Base-by-base conservation (phyloP, 345 rosid genomes). In the Hibiscus syriacus region DNA sequence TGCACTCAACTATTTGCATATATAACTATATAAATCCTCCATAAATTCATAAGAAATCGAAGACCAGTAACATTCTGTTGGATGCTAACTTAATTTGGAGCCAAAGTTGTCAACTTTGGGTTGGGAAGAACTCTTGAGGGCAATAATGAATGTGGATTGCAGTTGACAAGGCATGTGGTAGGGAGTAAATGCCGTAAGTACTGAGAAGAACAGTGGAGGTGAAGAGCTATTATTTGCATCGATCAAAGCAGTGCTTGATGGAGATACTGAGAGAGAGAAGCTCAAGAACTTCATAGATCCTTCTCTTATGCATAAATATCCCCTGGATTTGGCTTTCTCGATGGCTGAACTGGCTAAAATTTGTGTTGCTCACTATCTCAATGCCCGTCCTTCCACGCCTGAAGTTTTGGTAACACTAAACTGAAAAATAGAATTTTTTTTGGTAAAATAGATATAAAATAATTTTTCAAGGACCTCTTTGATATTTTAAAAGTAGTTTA, bases 101-200 rank as follows among this genome's bases (percentile, higher is more conserved):
- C 94, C 69, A 93, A 90, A 80, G 55, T 93, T 36, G 70, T 86
- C 1, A 90, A 93, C 72, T 93, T 93, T 45, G 92, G 97, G 0
- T 66, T 85, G 34, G 97, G 96, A 3, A 89, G 97, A 78, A 70
- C 69, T 34, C 69, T 82, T 25, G 87, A 80, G 1, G 73, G 76
- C 34, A 73, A 73, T 43, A 82, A 74, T 17, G 76, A n/a, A n/a
- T n/a, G 89, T 5, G 84, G 76, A 16, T 59, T 85, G 76, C 92
- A 87, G 68, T 53, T 89, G 63, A 93, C 97, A 0, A 82, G 89
- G 41, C 97, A 90, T 26, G 97, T 93, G 29, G 82, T 89, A 6
- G 97, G 96, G 48, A 86, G 87, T 30, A 89, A 90, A 48, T 94
- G 97, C 14, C n/a, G n/a, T n/a, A 73, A 84, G 86, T 74, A 89